Evolutionary conservation across 2,329 filamentous ascomycete genomes (phyloP), one percentile per base, ranked within the genome.

Genomic region (Paraphoma chrysanthemicola): DNA sequence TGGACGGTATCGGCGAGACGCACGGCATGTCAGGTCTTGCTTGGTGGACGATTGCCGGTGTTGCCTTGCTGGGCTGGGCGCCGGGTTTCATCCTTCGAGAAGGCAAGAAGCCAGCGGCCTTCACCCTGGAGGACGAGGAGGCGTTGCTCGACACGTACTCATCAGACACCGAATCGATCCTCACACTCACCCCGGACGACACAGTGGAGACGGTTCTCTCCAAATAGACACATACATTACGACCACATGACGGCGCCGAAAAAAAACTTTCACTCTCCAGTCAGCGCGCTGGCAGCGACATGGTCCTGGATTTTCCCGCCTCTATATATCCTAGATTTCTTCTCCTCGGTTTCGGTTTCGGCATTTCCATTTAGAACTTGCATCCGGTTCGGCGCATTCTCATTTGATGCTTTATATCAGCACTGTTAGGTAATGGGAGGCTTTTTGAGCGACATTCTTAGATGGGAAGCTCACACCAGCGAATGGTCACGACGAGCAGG

Each of bases 31-130:
- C 93, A 4, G 93, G 93, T 17, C 82, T 97, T 33, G 90, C 93
- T 0, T 99, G 95, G 94, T 99, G 95, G 95, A 88, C 88, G 59
- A 93, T 90, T 63, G 92, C 90, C 8, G 69, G 90, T 3, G 87
- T 97, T 31, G 91, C 92, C 33, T 78, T 92, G 10, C 76, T 87
- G 12, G 95, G 93, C 44, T 77, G 74, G 71, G 60, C 68, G 16
- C 74, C 74, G 11, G 70, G 72, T 5, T 64, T 70, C 57, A 87
- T 87, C 73, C 90, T 97, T 77, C 87, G 87, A 36, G 90, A 94
- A 68, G 82, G 84, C 12, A 80, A 82, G 29, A 80, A 67, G 57
- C 69, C 65, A 41, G 44, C 63, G 17, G 52, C 59, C 12, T 66
- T 65, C 54, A 47, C 48, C 5, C 41, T 42, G 28, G 65, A 68